These are phyloP conservation scores for Cicer cuneatum DNA, from an alignment of 306 rosid species.

Conservation along the genomic window DNA sequence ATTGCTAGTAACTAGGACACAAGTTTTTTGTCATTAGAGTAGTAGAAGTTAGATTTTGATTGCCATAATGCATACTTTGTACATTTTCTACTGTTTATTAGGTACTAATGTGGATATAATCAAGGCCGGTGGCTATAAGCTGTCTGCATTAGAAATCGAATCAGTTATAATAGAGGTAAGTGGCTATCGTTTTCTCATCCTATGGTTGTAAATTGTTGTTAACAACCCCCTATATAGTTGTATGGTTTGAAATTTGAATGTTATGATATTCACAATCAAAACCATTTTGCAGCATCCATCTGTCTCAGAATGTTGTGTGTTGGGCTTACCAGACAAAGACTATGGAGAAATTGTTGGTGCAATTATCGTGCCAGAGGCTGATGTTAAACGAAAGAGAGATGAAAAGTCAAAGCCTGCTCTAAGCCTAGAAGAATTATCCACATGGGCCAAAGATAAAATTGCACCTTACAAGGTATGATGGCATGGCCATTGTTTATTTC, in stretches of 20 bases:
- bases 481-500: conserved; percentile 11
- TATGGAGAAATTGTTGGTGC: conserved; percentile 87
- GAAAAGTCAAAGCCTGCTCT: conserved; percentile 63
- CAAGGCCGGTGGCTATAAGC: conserved; percentile 94
- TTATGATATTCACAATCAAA: conserved; percentile 21
- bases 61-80: not conserved
- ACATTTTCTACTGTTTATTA: conserved; percentile 47
- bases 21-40: not conserved
- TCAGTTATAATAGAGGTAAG: conserved; percentile 81
- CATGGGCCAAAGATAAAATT: conserved; percentile 83
- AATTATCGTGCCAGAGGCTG: conserved; percentile 64
- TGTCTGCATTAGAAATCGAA: conserved; percentile 92
- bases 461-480: conserved; percentile 92
- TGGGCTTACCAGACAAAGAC: conserved; percentile 84
- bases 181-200: conserved; percentile 32
- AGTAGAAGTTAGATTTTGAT: conserved; percentile 20
- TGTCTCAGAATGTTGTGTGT: conserved; percentile 82
- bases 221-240: conserved; percentile 2
- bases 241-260: not conserved
- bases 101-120: conserved; percentile 89
- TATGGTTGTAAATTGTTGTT: not conserved
- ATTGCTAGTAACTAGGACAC: not conserved
- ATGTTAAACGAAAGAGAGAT: conserved; percentile 53
- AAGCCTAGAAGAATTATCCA: conserved; percentile 67
- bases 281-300: conserved; percentile 71